Evolutionary conservation across 441 rosid genomes (phyloP).

Genomic region (Jatropha multifida): DNA sequence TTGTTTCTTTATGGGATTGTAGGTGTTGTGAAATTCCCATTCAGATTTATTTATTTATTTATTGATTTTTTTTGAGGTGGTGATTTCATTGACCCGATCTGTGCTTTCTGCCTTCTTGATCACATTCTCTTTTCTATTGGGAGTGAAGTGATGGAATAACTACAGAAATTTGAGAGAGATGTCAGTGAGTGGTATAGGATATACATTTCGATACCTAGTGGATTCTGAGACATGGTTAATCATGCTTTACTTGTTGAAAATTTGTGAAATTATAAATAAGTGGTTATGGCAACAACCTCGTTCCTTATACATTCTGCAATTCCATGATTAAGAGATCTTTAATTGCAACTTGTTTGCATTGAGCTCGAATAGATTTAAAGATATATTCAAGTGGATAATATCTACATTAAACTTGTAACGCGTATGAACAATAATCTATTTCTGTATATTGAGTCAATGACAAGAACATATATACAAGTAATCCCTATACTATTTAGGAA

Average conservation of each 20-base stretch:
- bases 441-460: too few species aligned
- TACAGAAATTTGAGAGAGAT: not conserved
- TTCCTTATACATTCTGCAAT: not conserved
- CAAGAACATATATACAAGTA: too few species aligned
- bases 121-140: too few species aligned
- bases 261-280: not conserved
- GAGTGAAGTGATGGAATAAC: not conserved
- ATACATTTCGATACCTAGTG: not conserved
- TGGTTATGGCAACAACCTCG: not conserved
- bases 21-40: too few species aligned
- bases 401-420: too few species aligned
- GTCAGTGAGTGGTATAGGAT: not conserved
- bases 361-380: not conserved
- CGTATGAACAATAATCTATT: too few species aligned
- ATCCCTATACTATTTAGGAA: too few species aligned
- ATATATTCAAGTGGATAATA: not conserved
- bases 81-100: too few species aligned
- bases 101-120: too few species aligned
- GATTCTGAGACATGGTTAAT: not conserved
- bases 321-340: not conserved
- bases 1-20: too few species aligned
- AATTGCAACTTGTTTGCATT: not conserved
- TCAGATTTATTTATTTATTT: too few species aligned
- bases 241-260: not conserved
- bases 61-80: too few species aligned